Evolutionary conservation across 352 stramenopile genomes (phyloP).

Genomic region (Globisporangium paroecandrum): DNA sequence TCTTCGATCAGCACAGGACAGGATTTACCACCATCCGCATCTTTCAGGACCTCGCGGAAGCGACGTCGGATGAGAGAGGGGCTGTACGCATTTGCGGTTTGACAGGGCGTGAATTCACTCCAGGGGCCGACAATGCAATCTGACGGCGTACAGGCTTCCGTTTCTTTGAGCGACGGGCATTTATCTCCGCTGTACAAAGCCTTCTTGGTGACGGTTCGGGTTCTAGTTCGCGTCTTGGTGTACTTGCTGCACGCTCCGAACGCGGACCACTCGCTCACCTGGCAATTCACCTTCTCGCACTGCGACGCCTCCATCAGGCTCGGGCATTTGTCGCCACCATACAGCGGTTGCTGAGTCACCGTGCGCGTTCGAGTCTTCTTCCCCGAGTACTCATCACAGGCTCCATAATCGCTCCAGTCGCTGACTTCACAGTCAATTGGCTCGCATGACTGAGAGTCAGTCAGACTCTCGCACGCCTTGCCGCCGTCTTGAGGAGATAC

Average conservation of each 20-base stretch:
- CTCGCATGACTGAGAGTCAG: constrained; percentile 32
- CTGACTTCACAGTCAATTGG: constrained; percentile 44
- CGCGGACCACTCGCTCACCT: constrained; percentile 33
- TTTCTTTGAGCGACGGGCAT: constrained; percentile 37
- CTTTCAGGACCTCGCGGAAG: constrained; percentile 35
- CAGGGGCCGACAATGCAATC: constrained; percentile 55
- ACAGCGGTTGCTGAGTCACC: constrained; percentile 25
- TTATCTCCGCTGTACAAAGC: constrained; percentile 30
- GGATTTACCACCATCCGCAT: constrained; percentile 33
- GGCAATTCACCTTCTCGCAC: constrained; percentile 48
- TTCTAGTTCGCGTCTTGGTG: constrained; percentile 36
- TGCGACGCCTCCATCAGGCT: constrained; percentile 27
- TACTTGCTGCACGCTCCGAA: constrained; percentile 36
- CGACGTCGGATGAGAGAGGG: constrained; percentile 25
- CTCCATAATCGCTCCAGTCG: constrained; percentile 44
- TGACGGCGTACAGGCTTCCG: constrained; percentile 23
- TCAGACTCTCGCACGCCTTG: constrained; percentile 33
- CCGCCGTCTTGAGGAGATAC: constrained; percentile 44
- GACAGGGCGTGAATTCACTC: constrained; percentile 50
- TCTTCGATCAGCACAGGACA: constrained; percentile 49
- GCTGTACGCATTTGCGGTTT: constrained; percentile 6
- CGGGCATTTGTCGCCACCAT: constrained; percentile 40
- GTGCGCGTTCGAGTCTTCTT: constrained; percentile 36
- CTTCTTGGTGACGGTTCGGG: constrained; percentile 30
- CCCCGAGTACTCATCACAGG: constrained; percentile 34